A percentile compares a stretch with the other conserved stretches of the same genome.
Conservation (phyloP, 2,329 filamentous ascomycete genomes). For the Dendrostoma leiphaemia region DNA sequence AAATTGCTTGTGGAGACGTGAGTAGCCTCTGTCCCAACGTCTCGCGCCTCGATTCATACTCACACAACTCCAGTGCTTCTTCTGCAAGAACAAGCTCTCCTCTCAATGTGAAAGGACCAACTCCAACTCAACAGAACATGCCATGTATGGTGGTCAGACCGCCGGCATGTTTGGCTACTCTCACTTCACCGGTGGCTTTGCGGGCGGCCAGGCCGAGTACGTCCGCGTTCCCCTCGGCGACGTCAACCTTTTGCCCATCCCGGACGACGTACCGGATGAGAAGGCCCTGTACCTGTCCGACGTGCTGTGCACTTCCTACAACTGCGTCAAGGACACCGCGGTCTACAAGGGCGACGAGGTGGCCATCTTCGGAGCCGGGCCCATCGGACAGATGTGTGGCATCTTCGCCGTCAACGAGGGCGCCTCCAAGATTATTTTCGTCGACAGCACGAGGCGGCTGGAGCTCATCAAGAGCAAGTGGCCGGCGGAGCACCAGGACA, state of each 20-base stretch:
- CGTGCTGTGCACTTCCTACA: slow-evolving; percentile 76
- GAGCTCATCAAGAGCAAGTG: slow-evolving; percentile 65
- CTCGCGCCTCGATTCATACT: neutral
- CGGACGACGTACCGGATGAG: slow-evolving; percentile 78
- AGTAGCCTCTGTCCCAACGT: too few relatives aligned
- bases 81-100: slow-evolving; percentile 74
- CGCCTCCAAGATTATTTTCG: slow-evolving; percentile 72
- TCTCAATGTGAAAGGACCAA: slow-evolving; percentile 82
- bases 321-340: slow-evolving; percentile 78
- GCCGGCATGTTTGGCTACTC: slow-evolving; percentile 73
- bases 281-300: slow-evolving; percentile 81
- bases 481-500: slow-evolving; percentile 42
- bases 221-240: slow-evolving; percentile 78
- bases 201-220: slow-evolving; percentile 85
- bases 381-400: slow-evolving; percentile 81
- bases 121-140: slow-evolving; percentile 65
- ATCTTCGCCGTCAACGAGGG: slow-evolving; percentile 74
- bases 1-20: slow-evolving; percentile 66
- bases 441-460: slow-evolving; percentile 71
- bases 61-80: slow-evolving; percentile 57
- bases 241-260: slow-evolving; percentile 77
- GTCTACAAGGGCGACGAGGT: slow-evolving; percentile 77
- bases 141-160: slow-evolving; percentile 77
- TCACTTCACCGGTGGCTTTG: slow-evolving; percentile 82
- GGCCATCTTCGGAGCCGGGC: slow-evolving; percentile 82